These are phyloP conservation scores for Choiromyces venosus DNA, from an alignment of 495 filamentous ascomycete species.

Conservation along the genomic window DNA sequence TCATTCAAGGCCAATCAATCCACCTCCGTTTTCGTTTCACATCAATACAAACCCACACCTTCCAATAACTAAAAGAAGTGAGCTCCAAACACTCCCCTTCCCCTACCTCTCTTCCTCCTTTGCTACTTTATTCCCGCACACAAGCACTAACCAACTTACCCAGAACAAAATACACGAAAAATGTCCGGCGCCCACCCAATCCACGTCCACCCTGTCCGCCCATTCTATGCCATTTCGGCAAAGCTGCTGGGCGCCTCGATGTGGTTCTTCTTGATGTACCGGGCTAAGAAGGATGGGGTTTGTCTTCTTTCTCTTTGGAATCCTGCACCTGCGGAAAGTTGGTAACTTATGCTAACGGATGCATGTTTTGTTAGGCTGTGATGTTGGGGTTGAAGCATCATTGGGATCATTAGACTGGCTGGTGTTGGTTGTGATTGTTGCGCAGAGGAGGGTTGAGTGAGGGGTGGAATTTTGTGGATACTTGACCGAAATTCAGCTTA, in stretches of 20 bases:
- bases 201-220: constrained; percentile 65
- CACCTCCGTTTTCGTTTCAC: background rate
- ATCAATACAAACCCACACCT: background rate
- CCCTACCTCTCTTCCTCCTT: no score
- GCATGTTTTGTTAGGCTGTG: constrained; percentile 53
- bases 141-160: constrained; percentile 1
- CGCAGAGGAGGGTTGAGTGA: background rate
- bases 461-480: background rate
- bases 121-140: no score
- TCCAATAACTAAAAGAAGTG: background rate
- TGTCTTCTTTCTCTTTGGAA: constrained; percentile 12
- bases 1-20: background rate
- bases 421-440: no score
- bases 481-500: background rate
- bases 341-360: constrained; percentile 36
- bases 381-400: constrained; percentile 94
- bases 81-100: background rate
- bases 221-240: constrained; percentile 74
- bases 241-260: constrained; percentile 87
- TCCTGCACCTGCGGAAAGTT: no score
- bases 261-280: constrained; percentile 92
- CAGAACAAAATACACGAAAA: constrained; percentile 33
- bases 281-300: constrained; percentile 87
- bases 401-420: constrained; percentile 95
- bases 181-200: constrained; percentile 66